phyloP scores from a whole-genome alignment of 139 green algal species.

The Mesostigma viride region DNA sequence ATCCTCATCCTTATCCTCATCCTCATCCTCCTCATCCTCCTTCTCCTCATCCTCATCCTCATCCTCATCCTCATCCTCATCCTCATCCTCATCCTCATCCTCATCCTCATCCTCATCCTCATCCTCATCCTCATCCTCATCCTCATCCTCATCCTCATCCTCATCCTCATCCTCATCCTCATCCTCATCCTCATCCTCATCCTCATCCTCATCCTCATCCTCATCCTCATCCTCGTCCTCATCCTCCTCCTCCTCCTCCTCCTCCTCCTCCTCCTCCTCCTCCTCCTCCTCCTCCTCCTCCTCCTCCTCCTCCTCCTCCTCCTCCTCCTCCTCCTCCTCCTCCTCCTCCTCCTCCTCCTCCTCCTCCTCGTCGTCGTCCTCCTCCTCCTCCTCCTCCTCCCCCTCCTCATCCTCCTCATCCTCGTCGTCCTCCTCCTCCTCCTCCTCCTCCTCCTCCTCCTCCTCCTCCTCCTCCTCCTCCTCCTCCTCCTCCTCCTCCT shows the following conservation, averaged over 20 bases:
- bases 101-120: background rate
- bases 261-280: background rate
- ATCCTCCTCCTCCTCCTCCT: background rate
- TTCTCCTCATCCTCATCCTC: too few species aligned
- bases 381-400: background rate
- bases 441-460: background rate
- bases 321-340: background rate
- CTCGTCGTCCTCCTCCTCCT: background rate
- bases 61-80: background rate
- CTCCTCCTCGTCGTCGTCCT: background rate
- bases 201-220: background rate
- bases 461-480: slow-evolving; percentile 1
- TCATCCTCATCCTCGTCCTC: background rate
- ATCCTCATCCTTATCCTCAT: too few species aligned
- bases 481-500: background rate
- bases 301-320: background rate
- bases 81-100: background rate
- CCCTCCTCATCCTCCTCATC: too few species aligned
- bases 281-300: background rate
- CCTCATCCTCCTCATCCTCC: too few species aligned
- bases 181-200: background rate
- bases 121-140: background rate
- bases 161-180: background rate
- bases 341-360: background rate
- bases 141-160: background rate